phyloP scores from a whole-genome alignment of 768 basidiomycete species.

The Lentinula guzmanii region DNA sequence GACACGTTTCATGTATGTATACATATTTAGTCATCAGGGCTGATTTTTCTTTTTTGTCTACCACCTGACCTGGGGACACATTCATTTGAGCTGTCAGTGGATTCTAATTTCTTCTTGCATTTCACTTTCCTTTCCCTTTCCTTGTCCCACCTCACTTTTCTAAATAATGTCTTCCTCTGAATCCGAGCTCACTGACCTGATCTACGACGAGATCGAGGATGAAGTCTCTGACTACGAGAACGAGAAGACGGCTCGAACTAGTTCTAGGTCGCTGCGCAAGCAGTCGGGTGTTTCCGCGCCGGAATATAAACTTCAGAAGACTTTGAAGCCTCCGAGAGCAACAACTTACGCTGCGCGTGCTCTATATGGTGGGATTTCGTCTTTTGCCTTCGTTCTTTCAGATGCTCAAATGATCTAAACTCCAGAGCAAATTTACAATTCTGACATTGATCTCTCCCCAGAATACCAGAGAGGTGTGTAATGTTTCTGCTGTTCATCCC shows the following conservation, averaged over 20 bases:
- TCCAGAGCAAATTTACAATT: constrained; percentile 57
- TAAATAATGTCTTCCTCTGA: not conserved
- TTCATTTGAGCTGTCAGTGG: not conserved
- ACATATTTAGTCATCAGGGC: not conserved
- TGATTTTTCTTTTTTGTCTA: not conserved
- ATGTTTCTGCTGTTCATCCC: not conserved
- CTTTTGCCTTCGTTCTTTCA: not conserved
- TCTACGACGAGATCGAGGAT: constrained; percentile 1
- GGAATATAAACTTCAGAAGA: constrained; percentile 32
- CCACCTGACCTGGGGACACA: not conserved
- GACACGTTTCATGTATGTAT: no score
- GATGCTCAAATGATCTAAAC: not conserved
- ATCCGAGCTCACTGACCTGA: not conserved
- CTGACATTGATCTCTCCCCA: constrained; percentile 65
- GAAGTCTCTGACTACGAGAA: not conserved
- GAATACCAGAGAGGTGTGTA: constrained; percentile 73
- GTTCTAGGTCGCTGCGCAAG: not conserved
- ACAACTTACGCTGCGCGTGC: constrained; percentile 63
- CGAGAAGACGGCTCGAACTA: not conserved
- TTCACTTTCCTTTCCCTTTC: not conserved
- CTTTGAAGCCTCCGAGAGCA: constrained; percentile 48
- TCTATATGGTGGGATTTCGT: constrained; percentile 39
- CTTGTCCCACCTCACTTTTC: not conserved
- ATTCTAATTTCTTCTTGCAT: not conserved
- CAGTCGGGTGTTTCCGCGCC: not conserved